Conservation (phyloP, 192 early-diverging fungal species). For the Coemansia sp. region DNA sequence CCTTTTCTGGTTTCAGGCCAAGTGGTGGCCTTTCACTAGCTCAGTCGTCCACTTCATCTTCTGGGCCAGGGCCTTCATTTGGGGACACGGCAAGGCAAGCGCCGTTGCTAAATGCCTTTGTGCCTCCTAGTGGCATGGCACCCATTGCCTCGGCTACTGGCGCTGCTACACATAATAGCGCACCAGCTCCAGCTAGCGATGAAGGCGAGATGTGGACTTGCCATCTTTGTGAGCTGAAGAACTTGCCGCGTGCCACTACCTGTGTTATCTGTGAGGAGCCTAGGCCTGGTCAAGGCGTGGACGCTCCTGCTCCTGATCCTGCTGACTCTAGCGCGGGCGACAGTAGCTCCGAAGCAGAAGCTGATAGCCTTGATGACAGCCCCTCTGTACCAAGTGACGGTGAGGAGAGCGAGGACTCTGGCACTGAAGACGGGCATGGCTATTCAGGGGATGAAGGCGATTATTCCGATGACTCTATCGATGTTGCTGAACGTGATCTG, state of each 20-base stretch:
- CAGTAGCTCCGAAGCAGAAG: background rate
- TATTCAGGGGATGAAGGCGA: background rate
- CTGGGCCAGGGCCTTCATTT: background rate
- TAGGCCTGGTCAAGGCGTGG: conserved; percentile 10
- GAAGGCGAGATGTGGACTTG: conserved; percentile 31
- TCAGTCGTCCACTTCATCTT: background rate
- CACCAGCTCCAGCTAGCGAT: background rate
- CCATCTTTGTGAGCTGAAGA: conserved; percentile 29
- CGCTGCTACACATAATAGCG: background rate
- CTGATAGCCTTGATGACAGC: background rate
- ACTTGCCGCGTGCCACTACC: background rate
- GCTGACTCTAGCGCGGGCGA: background rate
- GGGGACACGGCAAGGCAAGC: background rate
- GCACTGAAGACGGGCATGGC: background rate
- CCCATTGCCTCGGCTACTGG: background rate
- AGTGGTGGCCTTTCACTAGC: background rate
- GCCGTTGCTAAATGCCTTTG: background rate
- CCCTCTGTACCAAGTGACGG: background rate
- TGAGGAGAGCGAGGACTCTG: conserved; percentile 4
- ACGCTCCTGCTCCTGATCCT: background rate
- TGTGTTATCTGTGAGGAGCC: conserved; percentile 34
- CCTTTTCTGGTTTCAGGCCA: background rate
- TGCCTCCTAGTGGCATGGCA: background rate
- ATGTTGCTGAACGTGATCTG: background rate
- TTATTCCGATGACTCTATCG: background rate